Percentiles rank a stretch among this genome's conserved stretches.
Conservation (phyloP, 1,284 basidiomycete genomes). For the Salmacisia buchloeana region DNA sequence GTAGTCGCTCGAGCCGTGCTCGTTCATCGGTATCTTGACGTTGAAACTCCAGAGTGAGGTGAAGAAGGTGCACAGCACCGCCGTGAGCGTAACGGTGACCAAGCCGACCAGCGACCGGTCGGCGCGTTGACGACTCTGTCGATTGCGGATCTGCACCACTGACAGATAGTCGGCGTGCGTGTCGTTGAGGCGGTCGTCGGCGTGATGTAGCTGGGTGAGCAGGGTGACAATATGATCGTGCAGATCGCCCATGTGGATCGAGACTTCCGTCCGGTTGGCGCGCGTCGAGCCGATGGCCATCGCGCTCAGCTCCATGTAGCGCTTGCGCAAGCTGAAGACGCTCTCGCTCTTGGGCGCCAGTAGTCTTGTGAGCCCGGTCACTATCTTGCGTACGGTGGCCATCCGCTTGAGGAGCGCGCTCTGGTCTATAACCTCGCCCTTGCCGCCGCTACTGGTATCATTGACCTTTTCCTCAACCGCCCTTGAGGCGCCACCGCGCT, state of each 20-base stretch:
- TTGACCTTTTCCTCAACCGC: background rate
- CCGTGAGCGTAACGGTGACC: slow-evolving; percentile 63
- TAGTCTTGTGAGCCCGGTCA: slow-evolving; percentile 73
- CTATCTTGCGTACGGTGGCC: slow-evolving; percentile 71
- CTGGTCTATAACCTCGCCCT: too few relatives aligned
- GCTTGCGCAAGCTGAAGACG: slow-evolving; percentile 71
- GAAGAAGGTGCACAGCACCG: slow-evolving; percentile 54
- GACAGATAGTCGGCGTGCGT: slow-evolving; percentile 79
- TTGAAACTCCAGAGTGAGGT: slow-evolving; percentile 54
- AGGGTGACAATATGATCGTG: slow-evolving; percentile 89
- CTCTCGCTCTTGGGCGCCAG: slow-evolving; percentile 78
- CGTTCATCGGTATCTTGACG: slow-evolving; percentile 54
- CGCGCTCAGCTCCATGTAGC: slow-evolving; percentile 54
- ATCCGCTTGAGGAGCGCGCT: slow-evolving; percentile 63
- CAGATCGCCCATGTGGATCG: slow-evolving; percentile 83
- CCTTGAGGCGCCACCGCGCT: background rate
- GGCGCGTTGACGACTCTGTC: slow-evolving; percentile 61
- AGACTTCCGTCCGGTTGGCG: slow-evolving; percentile 30
- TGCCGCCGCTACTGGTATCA: slow-evolving; percentile 17
- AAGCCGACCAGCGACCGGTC: slow-evolving; percentile 67
- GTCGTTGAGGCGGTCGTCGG: slow-evolving; percentile 79
- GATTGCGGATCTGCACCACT: slow-evolving; percentile 65
- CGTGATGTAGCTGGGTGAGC: slow-evolving; percentile 77
- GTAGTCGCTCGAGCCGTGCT: slow-evolving; percentile 19
- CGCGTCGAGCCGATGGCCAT: slow-evolving; percentile 17